phyloP scores from a whole-genome alignment of 805 yeast genomes.

The Zygosaccharomyces kombuchaensis region DNA sequence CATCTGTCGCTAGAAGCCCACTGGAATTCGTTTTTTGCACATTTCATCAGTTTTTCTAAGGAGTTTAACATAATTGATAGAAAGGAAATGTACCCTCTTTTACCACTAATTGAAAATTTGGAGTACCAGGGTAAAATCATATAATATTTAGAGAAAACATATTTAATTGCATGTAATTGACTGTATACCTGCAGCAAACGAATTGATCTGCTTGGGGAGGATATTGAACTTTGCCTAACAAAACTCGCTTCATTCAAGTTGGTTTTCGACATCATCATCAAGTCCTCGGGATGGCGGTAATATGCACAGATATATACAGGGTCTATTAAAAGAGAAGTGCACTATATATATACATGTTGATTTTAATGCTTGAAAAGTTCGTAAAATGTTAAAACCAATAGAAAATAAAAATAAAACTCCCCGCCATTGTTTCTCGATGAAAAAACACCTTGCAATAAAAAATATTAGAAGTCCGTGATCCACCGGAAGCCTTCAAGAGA shows the following conservation, averaged over 20 bases:
- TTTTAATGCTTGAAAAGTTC: neutral
- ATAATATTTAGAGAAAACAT: conserved; percentile 7
- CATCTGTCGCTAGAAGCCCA: conserved; percentile 93
- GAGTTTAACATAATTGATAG: conserved; percentile 80
- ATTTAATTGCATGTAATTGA: neutral
- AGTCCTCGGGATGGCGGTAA: neutral
- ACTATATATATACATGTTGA: neutral
- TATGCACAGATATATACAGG: conserved; percentile 5
- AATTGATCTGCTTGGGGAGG: neutral
- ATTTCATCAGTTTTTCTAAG: conserved; percentile 79
- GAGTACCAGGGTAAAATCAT: conserved; percentile 83
- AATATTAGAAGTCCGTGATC: neutral
- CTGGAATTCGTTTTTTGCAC: conserved; percentile 97
- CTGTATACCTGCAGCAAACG: neutral
- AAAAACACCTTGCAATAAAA: neutral
- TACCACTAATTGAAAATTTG: conserved; percentile 69
- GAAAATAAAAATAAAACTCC: neutral
- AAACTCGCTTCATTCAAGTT: too few species aligned
- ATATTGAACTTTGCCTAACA: too few species aligned
- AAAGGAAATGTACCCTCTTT: conserved; percentile 73
- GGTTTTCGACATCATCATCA: neutral
- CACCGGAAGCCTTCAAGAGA: conserved; percentile 34
- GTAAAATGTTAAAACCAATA: conserved; percentile 4
- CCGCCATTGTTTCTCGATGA: neutral
- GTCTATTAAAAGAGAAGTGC: neutral